Base-by-base conservation (phyloP, 768 basidiomycete genomes). In the Collybiopsis confluens region DNA sequence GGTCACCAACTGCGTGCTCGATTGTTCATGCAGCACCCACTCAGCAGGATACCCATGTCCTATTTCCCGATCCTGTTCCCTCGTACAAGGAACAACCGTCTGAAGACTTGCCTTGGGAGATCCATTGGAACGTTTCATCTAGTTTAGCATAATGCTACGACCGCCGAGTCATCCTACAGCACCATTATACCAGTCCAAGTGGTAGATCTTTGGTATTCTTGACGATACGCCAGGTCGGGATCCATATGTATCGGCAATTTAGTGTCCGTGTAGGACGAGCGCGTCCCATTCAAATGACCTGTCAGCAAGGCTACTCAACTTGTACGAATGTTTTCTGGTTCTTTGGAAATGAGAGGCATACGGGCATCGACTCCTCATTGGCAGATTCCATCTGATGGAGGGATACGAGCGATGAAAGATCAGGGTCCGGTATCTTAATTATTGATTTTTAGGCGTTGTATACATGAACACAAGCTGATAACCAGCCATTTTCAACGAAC, bases 201-300 rank as follows among this genome's bases (percentile, higher is more conserved):
- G 5, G 30, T 13, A 33, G 30, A 33, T 13, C 30, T 13, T 33
- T 13, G 5, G 30, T 13, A 6, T 33, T 33, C 30, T 33, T 5
- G 6, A 33, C 13, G 30, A 33, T 33, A 45, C 6, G 15, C 24
- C 3, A 45, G n/a, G 8, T 16, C 27, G n/a, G 27, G 44, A 26
- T 45, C 44, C 44, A 45, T 45, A 27, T 45, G 44, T 23, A 45
- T 45, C 44, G 44, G 24, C 26, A 45, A 20, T 45, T 33, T 33
- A 33, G 30, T 13, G 30, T 33, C 13, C 30, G 5, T 33, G 30
- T 33, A n/a, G 13, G 11, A 27, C 24, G 26, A 27, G 27, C 24
- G 10, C 13, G 16, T 45, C 27, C 13, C 13, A 3, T 16, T 45
- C 44, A 4, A 45, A 13, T 15, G 44, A 26, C 27, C 44, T 23